A percentile compares a stretch with the other conserved stretches of the same genome.
phyloP scores from a whole-genome alignment of 495 filamentous ascomycete genomes.

The Podospora bellae-mahoneyi region DNA sequence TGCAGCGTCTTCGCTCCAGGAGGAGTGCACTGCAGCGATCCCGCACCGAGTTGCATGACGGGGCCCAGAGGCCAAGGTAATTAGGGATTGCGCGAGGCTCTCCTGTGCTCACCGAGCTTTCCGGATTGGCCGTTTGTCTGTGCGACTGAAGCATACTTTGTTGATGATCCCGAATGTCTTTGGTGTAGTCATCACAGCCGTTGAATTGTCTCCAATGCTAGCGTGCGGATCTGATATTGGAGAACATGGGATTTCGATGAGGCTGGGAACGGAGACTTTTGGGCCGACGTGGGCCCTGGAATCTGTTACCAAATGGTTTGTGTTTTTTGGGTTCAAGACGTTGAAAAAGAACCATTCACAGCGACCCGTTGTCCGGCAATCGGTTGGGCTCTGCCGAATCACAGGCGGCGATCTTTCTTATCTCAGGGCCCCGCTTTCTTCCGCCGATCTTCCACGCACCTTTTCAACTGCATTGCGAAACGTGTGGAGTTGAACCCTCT shows the following conservation, averaged over 20 bases:
- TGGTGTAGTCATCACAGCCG: not conserved
- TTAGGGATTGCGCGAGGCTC: not conserved
- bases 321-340: constrained; percentile 18
- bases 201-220: not conserved
- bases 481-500: constrained; percentile 5
- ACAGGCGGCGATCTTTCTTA: constrained; percentile 16
- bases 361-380: not conserved
- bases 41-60: not conserved
- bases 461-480: constrained; percentile 4
- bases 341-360: constrained; percentile 4
- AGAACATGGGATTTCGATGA: constrained; percentile 7
- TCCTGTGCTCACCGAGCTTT: not conserved
- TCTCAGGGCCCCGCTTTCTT: constrained; percentile 17
- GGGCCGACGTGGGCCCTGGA: constrained; percentile 14
- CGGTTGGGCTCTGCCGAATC: constrained; percentile 14
- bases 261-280: not conserved
- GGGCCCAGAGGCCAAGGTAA: too few relatives aligned
- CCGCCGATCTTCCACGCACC: constrained; percentile 19
- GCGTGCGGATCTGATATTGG: not conserved
- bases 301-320: constrained; percentile 25
- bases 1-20: constrained; percentile 2
- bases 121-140: not conserved
- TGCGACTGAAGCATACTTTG: not conserved
- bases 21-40: not conserved
- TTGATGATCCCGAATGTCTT: not conserved